Base-by-base conservation (phyloP, 495 filamentous ascomycete genomes). In the Aspergillus taichungensis region DNA sequence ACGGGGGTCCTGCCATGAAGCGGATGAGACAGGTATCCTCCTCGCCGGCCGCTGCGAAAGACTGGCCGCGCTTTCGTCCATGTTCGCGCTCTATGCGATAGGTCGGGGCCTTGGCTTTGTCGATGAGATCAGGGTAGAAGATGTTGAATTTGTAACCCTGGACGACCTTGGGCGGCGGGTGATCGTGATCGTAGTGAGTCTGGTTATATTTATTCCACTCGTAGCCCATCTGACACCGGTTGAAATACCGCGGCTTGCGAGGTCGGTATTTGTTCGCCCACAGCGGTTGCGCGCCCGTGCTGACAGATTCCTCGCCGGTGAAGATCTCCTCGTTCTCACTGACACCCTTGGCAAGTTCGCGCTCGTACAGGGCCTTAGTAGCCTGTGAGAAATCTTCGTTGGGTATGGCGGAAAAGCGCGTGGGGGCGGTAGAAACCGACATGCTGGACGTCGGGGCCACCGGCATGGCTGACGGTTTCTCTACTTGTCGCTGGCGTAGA, bases 201-300 rank as follows among this genome's bases (percentile, higher is more conserved):
- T 99, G 92, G 56, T 99, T 99, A 73, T 99, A 99, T 60, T 99
- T 99, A 62, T 99, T 99, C 92, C 92, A 99, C 61, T 99, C 92
- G 64, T 96, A 99, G 34, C 92, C 92, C 87, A 95, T 97, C 65
- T 95, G 89, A 34, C 96, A 90, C 13, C 92, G 82, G 60, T 97
- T 97, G 75, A 99, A 97, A 67, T 97, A 97, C 29, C 87, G 78
- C 8, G 92, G 94, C 67, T 97, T 96, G 41, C 92, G 77, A 14
- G 94, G 91, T 11, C 89, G 80, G 57, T 95, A 85, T 63, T 94
- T 94, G 59, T 79, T 76, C 11, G 88, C 85, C 92, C 92, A 99
- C 51, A 81, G 78, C 5, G 87, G 81, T 48, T 79, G 82, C 6
- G 69, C 66, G 31, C 74, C 68, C 9, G 81, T 75, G 37, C 62